Base-by-base conservation (phyloP, 2,329 filamentous ascomycete genomes). In the Trichoderma sp. region DNA sequence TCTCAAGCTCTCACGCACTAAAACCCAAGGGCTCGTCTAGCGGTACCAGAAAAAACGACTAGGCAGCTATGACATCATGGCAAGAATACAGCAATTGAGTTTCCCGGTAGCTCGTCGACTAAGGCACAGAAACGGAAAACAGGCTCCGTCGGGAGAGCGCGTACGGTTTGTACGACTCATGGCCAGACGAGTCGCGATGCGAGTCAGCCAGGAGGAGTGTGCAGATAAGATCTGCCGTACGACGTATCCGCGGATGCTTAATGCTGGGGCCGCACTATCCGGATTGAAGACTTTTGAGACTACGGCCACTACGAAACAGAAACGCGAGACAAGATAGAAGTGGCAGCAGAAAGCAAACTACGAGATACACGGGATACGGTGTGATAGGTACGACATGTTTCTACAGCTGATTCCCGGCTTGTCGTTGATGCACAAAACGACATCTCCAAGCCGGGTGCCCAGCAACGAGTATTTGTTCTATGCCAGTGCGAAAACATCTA, bases 351-450 rank as follows among this genome's bases (percentile, higher is more conserved):
- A 35, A 5, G 13, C 49, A 62, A 52, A 5, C n/a, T 57, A 62
- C 29, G 27, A 24, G 19, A 13, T 21, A n/a, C 2, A 31, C 27
- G 49, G 21, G 11, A 24, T 59, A 19, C n/a, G 35, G n/a, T 27
- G 55, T 53, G 27, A 21, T 65, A 84, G 24, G n/a, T n/a, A 43
- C 43, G 27, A 33, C 61, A 84, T 86, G 84, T 86, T 80, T 83
- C 84, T 85, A 85, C 85, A 85, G 84, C 84, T 86, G 84, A 87
- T 86, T 86, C 84, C 84, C 84, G 82, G 78, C 80, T 79, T 83
- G 73, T 86, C 84, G 77, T 79, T 72, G 81, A 86, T 75, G 77
- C 80, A 80, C 83, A 86, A 84, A 81, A 86, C 84, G 84, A 84
- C 79, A 77, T 84, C 84, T 86, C 81, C 77, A 85, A 83, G 76